phyloP scores from a whole-genome alignment of 2,329 filamentous ascomycete species.

The Hymenoscyphus infarciens region DNA sequence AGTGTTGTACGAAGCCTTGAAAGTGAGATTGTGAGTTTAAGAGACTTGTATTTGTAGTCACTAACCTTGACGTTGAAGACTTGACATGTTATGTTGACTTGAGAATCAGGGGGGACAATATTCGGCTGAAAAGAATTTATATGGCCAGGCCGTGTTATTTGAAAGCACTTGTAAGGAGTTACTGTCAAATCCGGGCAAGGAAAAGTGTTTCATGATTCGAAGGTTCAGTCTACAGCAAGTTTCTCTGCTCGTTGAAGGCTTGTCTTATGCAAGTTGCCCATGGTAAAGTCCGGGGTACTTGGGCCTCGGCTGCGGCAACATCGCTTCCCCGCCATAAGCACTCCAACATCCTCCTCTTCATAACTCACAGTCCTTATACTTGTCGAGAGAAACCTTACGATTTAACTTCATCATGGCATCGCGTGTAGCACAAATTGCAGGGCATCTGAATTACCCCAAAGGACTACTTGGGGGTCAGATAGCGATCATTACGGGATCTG shows the following conservation, averaged over 20 bases:
- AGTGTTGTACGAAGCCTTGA: too few relatives aligned
- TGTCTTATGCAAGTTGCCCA: neutral
- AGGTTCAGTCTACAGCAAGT: neutral
- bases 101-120: neutral
- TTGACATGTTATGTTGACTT: neutral
- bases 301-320: neutral
- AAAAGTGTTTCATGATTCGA: too few relatives aligned
- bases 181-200: too few relatives aligned
- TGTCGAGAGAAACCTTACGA: neutral
- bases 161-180: too few relatives aligned
- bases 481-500: slow-evolving; percentile 83
- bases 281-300: neutral
- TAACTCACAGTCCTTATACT: neutral
- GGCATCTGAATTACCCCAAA: slow-evolving; percentile 77
- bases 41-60: neutral
- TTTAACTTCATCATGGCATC: slow-evolving; percentile 32
- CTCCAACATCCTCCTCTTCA: neutral
- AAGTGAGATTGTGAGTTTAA: neutral
- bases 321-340: neutral
- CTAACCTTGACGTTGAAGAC: too few relatives aligned
- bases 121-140: neutral
- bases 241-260: neutral
- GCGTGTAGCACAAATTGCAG: slow-evolving; percentile 67
- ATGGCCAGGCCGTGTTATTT: too few relatives aligned
- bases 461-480: slow-evolving; percentile 76